Conservation (phyloP, 257 asterid genomes). For the Petunia axillaris region DNA sequence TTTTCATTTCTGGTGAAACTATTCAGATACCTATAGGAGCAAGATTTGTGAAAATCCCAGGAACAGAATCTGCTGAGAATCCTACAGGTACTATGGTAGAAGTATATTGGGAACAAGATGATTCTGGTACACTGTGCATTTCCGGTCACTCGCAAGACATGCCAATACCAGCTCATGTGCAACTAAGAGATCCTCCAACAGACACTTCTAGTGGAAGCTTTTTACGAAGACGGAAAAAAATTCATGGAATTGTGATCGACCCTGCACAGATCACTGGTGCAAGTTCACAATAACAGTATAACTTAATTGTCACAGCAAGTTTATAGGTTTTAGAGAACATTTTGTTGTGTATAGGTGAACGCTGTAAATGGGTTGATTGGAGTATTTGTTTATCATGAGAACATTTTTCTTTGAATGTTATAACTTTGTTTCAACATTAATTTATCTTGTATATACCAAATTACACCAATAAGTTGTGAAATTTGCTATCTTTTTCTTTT, state of each 20-base stretch:
- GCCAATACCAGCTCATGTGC: slow-evolving; percentile 66
- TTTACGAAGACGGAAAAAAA: slow-evolving; percentile 37
- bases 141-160: slow-evolving; percentile 65
- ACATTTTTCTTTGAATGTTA: neutral
- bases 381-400: neutral
- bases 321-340: neutral
- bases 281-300: neutral
- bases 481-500: too few species aligned
- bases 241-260: slow-evolving; percentile 68
- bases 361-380: slow-evolving; percentile 1
- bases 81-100: slow-evolving; percentile 75
- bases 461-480: neutral
- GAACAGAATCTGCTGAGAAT: slow-evolving; percentile 63
- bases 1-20: slow-evolving; percentile 13
- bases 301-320: slow-evolving; percentile 8
- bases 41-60: slow-evolving; percentile 71
- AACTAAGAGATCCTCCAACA: slow-evolving; percentile 41
- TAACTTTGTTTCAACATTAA: neutral
- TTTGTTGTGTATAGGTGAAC: neutral
- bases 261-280: slow-evolving; percentile 57
- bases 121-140: slow-evolving; percentile 81
- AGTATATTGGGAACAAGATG: slow-evolving; percentile 91
- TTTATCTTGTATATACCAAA: neutral
- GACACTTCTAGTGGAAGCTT: slow-evolving; percentile 34
- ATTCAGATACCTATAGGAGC: slow-evolving; percentile 83